Conservation (phyloP, 306 rosid species). For the Geum urbanum region DNA sequence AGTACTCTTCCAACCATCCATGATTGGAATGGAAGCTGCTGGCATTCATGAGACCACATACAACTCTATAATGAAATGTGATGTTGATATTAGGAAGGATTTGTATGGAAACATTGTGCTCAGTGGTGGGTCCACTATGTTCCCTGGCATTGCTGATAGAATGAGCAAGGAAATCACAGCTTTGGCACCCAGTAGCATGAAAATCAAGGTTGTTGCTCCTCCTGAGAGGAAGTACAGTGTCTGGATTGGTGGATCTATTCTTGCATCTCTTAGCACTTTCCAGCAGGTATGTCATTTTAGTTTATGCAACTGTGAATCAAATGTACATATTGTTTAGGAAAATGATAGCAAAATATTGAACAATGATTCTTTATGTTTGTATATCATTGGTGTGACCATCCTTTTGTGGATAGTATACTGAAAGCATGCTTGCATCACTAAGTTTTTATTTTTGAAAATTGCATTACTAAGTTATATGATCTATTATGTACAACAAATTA, state of each 20-base stretch:
- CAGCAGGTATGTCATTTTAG: conserved; percentile 54
- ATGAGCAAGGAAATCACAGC: conserved; percentile 90
- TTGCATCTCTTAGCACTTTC: conserved; percentile 85
- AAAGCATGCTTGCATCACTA: background rate
- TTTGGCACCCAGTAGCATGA: conserved; percentile 89
- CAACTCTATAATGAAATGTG: conserved; percentile 88
- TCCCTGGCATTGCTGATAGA: conserved; percentile 84
- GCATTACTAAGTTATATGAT: background rate
- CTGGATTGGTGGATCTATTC: conserved; percentile 92
- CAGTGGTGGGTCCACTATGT: conserved; percentile 91
- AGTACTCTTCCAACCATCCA: conserved; percentile 89
- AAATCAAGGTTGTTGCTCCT: conserved; percentile 89
- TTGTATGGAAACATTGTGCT: conserved; percentile 84
- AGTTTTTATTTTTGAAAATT: no score
- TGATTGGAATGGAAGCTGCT: conserved; percentile 87
- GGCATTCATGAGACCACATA: conserved; percentile 84
- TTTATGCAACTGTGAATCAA: background rate
- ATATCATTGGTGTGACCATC: background rate
- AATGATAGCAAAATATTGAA: background rate
- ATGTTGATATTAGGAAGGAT: conserved; percentile 80
- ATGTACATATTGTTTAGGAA: background rate
- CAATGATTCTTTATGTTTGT: background rate
- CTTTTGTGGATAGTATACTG: background rate
- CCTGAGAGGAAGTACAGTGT: conserved; percentile 90
- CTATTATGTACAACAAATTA: background rate